Percentiles rank a stretch among this genome's conserved stretches.
phyloP scores from a whole-genome alignment of 208 protist species.

The Crithidia bombi region DNA sequence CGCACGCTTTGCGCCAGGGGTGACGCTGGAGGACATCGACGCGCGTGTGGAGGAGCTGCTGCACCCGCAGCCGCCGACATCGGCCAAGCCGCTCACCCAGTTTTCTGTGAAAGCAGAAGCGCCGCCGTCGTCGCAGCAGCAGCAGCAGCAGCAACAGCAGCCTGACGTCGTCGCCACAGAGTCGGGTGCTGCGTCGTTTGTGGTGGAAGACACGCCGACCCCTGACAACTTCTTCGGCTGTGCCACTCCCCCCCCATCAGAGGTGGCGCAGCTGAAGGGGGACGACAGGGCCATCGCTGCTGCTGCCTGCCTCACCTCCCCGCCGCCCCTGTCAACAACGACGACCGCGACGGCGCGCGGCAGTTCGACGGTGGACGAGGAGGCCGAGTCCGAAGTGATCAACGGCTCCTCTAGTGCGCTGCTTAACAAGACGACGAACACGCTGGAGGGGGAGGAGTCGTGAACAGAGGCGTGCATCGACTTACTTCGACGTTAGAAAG shows the following conservation, averaged over 20 bases:
- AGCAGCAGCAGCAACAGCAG: background rate
- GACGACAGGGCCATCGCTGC: background rate
- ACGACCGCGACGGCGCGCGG: constrained; percentile 8
- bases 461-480: background rate
- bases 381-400: background rate
- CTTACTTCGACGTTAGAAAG: no score
- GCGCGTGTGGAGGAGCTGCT: constrained; percentile 53
- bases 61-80: constrained; percentile 3
- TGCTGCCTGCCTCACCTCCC: background rate
- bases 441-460: constrained; percentile 17
- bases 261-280: constrained; percentile 8
- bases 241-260: constrained; percentile 16
- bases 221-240: constrained; percentile 15
- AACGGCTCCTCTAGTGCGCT: constrained; percentile 20
- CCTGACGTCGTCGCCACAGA: background rate
- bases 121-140: background rate
- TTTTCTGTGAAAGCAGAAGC: background rate
- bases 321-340: background rate
- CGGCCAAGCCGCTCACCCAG: background rate
- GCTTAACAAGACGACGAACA: constrained; percentile 20
- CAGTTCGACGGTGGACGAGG: background rate
- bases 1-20: constrained; percentile 60
- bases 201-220: constrained; percentile 5
- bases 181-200: background rate
- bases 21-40: constrained; percentile 59